phyloP scores from a whole-genome alignment of 768 basidiomycete species.

The Hemileccinum impolitum region DNA sequence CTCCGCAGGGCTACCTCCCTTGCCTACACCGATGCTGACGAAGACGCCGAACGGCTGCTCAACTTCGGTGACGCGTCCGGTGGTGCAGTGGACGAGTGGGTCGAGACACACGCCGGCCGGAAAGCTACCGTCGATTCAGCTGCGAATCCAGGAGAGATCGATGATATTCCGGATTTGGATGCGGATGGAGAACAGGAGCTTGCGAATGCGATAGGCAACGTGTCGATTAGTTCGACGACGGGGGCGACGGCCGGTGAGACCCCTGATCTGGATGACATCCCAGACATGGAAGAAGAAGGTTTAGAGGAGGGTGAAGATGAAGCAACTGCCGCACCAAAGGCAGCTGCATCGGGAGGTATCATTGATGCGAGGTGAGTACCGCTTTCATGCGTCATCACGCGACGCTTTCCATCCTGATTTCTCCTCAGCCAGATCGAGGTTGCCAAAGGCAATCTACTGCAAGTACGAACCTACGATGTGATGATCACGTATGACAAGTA shows the following conservation, averaged over 20 bases:
- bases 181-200: constrained; percentile 59
- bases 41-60: constrained; percentile 91
- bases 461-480: constrained; percentile 98
- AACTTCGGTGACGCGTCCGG: constrained; percentile 68
- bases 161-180: constrained; percentile 87
- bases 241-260: constrained; percentile 48
- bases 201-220: constrained; percentile 40
- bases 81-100: constrained; percentile 85
- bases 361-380: constrained; percentile 49
- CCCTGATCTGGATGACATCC: constrained; percentile 96
- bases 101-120: constrained; percentile 92
- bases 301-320: constrained; percentile 87
- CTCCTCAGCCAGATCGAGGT: constrained; percentile 53
- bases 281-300: constrained; percentile 97
- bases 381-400: neutral
- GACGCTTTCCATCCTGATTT: neutral
- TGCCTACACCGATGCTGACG: constrained; percentile 93
- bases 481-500: constrained; percentile 99
- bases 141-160: constrained; percentile 62
- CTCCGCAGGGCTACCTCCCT: constrained; percentile 89
- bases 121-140: constrained; percentile 49
- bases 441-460: constrained; percentile 79
- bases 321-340: constrained; percentile 66
- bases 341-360: constrained; percentile 30
- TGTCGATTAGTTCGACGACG: constrained; percentile 41